phyloP scores from a whole-genome alignment of 2,329 filamentous ascomycete genomes.

The Mollisia scopiformis region DNA sequence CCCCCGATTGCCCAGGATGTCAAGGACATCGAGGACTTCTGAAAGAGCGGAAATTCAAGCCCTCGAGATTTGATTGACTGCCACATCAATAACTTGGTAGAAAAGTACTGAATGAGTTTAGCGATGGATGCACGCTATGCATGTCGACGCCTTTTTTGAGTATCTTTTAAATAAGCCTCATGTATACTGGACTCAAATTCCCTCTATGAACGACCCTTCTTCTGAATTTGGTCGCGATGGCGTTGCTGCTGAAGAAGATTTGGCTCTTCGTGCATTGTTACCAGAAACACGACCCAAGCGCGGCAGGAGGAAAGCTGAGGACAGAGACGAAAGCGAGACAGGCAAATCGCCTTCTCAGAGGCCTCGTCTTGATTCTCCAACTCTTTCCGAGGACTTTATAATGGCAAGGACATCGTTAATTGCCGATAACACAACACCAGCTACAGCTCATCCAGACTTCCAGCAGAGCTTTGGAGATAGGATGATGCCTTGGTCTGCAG shows the following conservation, averaged over 20 bases:
- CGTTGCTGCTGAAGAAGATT: conserved; percentile 83
- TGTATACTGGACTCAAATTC: conserved; percentile 78
- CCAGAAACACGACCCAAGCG: conserved; percentile 72
- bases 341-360: conserved; percentile 58
- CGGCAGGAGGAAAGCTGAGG: conserved; percentile 64
- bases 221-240: conserved; percentile 74
- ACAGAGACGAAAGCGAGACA: conserved; percentile 56
- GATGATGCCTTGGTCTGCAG: conserved; percentile 33
- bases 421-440: conserved; percentile 42
- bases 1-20: too few relatives aligned
- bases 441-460: conserved; percentile 39
- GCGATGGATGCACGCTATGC: conserved; percentile 98
- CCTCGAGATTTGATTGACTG: too few relatives aligned
- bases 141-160: conserved; percentile 93
- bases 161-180: conserved; percentile 80
- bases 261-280: conserved; percentile 81
- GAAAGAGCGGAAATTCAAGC: not conserved
- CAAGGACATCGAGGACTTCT: too few relatives aligned
- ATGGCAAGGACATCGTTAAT: conserved; percentile 38
- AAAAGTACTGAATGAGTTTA: conserved; percentile 37
- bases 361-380: conserved; percentile 60
- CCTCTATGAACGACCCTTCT: conserved; percentile 63
- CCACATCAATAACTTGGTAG: not conserved
- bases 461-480: conserved; percentile 28
- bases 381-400: conserved; percentile 44